phyloP scores from a whole-genome alignment of 176 grass and related monocot genomes.

The Lolium multiflorum region DNA sequence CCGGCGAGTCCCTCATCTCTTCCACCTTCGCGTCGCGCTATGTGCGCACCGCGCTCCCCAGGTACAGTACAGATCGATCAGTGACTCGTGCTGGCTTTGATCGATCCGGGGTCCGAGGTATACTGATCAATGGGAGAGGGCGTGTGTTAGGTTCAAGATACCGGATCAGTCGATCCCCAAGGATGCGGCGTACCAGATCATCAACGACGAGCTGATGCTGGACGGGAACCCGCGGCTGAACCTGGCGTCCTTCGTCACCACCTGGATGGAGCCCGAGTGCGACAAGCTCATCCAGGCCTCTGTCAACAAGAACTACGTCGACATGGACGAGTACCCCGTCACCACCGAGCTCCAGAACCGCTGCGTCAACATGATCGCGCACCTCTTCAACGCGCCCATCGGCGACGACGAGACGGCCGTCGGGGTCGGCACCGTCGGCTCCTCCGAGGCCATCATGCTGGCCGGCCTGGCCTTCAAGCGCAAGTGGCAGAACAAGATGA shows the following conservation, averaged over 20 bases:
- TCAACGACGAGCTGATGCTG: constrained; percentile 96
- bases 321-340: constrained; percentile 99
- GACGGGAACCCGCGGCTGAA: constrained; percentile 92
- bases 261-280: constrained; percentile 98
- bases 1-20: constrained; percentile 66
- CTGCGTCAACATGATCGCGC: constrained; percentile 82
- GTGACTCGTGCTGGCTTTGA: too few relatives aligned
- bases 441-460: constrained; percentile 88
- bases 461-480: constrained; percentile 78
- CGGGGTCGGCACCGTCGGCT: constrained; percentile 73
- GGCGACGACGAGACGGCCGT: constrained; percentile 74
- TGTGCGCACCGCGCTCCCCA: constrained; percentile 70
- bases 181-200: constrained; percentile 95
- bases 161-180: constrained; percentile 68
- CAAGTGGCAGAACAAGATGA: constrained; percentile 79
- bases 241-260: constrained; percentile 91
- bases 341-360: constrained; percentile 96
- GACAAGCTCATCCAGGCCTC: constrained; percentile 80
- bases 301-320: constrained; percentile 98
- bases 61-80: constrained; percentile 18
- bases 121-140: too few relatives aligned
- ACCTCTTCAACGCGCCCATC: constrained; percentile 74
- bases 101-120: too few relatives aligned
- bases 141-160: constrained; percentile 47
- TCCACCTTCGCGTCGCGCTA: constrained; percentile 91